Evolutionary conservation across 1,284 basidiomycete genomes (phyloP).

Genomic region (Vanrija sp.): DNA sequence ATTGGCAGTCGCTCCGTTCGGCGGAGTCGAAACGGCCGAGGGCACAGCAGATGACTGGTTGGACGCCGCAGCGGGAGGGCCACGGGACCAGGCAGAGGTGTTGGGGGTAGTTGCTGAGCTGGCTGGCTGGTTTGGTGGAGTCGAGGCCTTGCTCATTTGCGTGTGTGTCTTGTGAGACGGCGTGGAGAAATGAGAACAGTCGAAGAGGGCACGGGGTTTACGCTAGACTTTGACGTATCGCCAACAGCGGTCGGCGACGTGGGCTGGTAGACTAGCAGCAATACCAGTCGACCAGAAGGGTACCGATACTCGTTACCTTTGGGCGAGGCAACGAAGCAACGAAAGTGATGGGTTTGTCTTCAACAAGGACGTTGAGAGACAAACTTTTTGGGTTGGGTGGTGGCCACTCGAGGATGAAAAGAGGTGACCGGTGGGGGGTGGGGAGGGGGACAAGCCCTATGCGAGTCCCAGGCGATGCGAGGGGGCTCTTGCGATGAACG

Average conservation of each 20-base stretch:
- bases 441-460: background rate
- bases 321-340: too few species aligned
- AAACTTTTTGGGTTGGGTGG: background rate
- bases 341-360: too few species aligned
- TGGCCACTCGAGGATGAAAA: too few species aligned
- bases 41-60: slow-evolving; percentile 27
- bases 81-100: slow-evolving; percentile 38
- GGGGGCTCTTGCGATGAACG: slow-evolving; percentile 5
- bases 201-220: background rate
- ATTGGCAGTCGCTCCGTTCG: slow-evolving; percentile 30
- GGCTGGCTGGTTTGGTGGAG: slow-evolving; percentile 19
- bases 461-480: background rate
- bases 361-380: background rate
- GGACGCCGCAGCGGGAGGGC: slow-evolving; percentile 33
- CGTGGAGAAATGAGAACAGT: background rate
- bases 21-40: slow-evolving; percentile 22
- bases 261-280: too few species aligned
- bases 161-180: slow-evolving; percentile 8
- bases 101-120: slow-evolving; percentile 24
- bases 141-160: slow-evolving; percentile 38
- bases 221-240: too few species aligned
- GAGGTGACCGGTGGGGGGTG: background rate
- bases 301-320: background rate
- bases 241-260: too few species aligned
- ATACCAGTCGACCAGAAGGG: background rate